Evolutionary conservation across 352 stramenopile species (phyloP).

Genomic region (Globisporangium carolinianum): DNA sequence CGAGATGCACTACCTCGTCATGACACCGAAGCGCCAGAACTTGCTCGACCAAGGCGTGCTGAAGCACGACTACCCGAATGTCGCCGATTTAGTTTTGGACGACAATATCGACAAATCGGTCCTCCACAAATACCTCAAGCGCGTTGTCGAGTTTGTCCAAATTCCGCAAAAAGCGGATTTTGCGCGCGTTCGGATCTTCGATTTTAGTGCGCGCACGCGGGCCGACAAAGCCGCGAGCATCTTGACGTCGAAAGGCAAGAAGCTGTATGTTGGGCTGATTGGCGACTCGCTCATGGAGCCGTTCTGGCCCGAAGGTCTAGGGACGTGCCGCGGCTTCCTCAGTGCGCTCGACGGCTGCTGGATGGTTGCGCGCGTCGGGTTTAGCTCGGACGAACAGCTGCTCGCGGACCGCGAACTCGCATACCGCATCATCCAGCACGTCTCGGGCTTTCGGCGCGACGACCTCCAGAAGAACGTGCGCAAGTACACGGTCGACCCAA

Average conservation of each 20-base stretch:
- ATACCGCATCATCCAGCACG: constrained; percentile 69
- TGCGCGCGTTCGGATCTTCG: constrained; percentile 66
- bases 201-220: constrained; percentile 76
- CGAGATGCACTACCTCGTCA: constrained; percentile 84
- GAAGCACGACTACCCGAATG: constrained; percentile 57
- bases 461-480: constrained; percentile 78
- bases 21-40: constrained; percentile 75
- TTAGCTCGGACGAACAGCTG: constrained; percentile 63
- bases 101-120: constrained; percentile 57
- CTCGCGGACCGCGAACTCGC: constrained; percentile 70
- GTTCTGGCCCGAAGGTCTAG: constrained; percentile 82
- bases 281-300: constrained; percentile 79
- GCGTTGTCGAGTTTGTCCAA: constrained; percentile 62
- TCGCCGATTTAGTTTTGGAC: constrained; percentile 52
- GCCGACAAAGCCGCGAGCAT: constrained; percentile 70
- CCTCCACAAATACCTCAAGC: constrained; percentile 60
- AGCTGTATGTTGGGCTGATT: constrained; percentile 73
- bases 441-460: constrained; percentile 64
- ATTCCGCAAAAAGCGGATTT: constrained; percentile 68
- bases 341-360: constrained; percentile 67
- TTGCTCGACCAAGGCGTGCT: constrained; percentile 68
- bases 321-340: constrained; percentile 78
- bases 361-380: constrained; percentile 71
- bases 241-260: constrained; percentile 55
- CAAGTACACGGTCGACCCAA: constrained; percentile 75